Conservation (phyloP, 345 rosid species). For the Eucalyptus globulus region DNA sequence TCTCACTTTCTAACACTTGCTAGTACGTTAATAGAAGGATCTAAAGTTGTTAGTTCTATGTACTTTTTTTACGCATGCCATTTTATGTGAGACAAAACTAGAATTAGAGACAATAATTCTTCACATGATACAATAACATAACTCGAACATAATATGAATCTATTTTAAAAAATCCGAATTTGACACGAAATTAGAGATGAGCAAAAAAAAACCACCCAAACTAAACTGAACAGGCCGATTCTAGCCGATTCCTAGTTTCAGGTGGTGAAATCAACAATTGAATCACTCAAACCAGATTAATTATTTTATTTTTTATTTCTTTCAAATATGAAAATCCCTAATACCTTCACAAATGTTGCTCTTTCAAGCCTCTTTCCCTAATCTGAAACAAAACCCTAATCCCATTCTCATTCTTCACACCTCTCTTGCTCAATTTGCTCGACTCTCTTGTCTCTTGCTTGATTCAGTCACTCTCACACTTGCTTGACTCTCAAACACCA, state of each 20-base stretch:
- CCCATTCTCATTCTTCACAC: not conserved
- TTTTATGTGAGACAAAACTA: not conserved
- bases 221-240: rapidly evolving
- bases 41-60: not conserved
- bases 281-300: rapidly evolving
- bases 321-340: not conserved
- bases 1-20: rapidly evolving
- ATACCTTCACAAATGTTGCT: not conserved
- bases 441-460: not conserved
- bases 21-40: not conserved
- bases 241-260: too few species aligned
- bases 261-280: too few species aligned
- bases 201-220: too few species aligned
- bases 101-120: rapidly evolving
- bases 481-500: not conserved
- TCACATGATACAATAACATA: not conserved
- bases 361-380: not conserved
- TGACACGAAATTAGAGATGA: not conserved
- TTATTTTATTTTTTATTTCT: not conserved
- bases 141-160: not conserved
- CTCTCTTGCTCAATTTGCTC: not conserved
- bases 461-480: not conserved
- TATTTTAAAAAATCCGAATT: not conserved
- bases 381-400: not conserved
- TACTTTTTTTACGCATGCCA: not conserved